A percentile compares a stretch with the other conserved stretches of the same genome.
phyloP scores from a whole-genome alignment of 1,284 basidiomycete species.

The Cystobasidium slooffiae region DNA sequence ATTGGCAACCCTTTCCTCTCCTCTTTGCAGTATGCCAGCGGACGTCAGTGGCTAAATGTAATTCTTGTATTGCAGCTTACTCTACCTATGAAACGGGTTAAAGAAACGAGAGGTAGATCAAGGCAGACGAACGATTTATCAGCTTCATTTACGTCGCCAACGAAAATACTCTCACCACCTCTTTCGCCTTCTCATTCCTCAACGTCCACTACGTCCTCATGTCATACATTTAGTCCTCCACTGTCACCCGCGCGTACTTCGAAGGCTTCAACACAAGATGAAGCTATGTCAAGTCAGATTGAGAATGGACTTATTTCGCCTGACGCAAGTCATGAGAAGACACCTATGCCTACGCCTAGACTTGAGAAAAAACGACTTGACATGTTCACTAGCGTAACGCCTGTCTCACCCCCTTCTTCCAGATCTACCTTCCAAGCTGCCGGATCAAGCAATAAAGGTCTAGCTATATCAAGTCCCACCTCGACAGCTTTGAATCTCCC shows the following conservation, averaged over 20 bases:
- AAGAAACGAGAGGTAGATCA: constrained; percentile 28
- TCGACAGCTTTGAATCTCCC: background rate
- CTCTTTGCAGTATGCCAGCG: too few relatives aligned
- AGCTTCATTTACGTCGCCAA: background rate
- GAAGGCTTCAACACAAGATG: background rate
- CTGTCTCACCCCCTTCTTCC: background rate
- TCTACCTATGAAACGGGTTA: constrained; percentile 31
- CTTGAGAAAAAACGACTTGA: constrained; percentile 2
- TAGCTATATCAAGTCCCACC: background rate
- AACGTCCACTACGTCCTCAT: background rate
- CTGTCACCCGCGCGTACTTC: background rate
- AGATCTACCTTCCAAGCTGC: background rate
- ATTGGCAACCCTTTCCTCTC: too few relatives aligned
- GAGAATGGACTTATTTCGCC: background rate
- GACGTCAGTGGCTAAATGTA: too few relatives aligned
- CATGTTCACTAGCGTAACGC: background rate
- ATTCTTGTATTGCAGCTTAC: too few relatives aligned
- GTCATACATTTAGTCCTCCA: background rate
- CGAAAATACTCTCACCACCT: background rate
- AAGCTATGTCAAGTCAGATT: background rate
- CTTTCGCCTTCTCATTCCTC: constrained; percentile 2
- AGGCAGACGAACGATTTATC: constrained; percentile 8
- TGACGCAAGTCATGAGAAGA: constrained; percentile 14
- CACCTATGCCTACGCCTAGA: constrained; percentile 21
- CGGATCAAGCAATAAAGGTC: background rate